Conservation (phyloP, 2,329 filamentous ascomycete genomes). For the Epichloe brachyelytri region DNA sequence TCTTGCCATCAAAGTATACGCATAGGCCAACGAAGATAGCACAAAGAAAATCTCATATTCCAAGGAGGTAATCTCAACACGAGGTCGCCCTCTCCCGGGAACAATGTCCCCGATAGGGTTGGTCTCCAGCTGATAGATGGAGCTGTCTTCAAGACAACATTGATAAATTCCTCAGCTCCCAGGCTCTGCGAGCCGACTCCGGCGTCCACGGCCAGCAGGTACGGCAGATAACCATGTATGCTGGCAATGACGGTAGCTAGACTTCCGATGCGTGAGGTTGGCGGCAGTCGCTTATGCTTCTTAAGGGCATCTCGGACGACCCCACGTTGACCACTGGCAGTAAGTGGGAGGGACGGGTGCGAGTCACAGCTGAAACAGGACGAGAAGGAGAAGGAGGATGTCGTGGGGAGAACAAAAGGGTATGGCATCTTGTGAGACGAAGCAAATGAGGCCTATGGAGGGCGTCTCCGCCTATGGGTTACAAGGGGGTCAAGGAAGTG, state of each 20-base stretch:
- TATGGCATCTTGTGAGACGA: slow-evolving; percentile 58
- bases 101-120: slow-evolving; percentile 54
- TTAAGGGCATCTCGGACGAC: slow-evolving; percentile 76
- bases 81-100: slow-evolving; percentile 48
- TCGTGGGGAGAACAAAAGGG: slow-evolving; percentile 78
- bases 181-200: slow-evolving; percentile 43
- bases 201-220: slow-evolving; percentile 64
- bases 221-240: slow-evolving; percentile 69
- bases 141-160: slow-evolving; percentile 46
- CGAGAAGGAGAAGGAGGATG: slow-evolving; percentile 73
- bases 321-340: slow-evolving; percentile 70
- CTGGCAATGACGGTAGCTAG: slow-evolving; percentile 57
- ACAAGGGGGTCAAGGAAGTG: neutral
- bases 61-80: slow-evolving; percentile 59
- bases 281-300: slow-evolving; percentile 73
- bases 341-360: slow-evolving; percentile 78
- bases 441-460: neutral
- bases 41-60: slow-evolving; percentile 76
- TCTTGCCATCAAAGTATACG: slow-evolving; percentile 60
- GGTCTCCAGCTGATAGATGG: slow-evolving; percentile 74
- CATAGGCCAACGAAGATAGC: slow-evolving; percentile 63
- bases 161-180: slow-evolving; percentile 45
- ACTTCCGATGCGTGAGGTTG: slow-evolving; percentile 55
- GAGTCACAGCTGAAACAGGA: slow-evolving; percentile 64
- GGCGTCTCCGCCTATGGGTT: neutral